phyloP scores from a whole-genome alignment of 2,329 filamentous ascomycete genomes.

The Tolypocladium sp. region DNA sequence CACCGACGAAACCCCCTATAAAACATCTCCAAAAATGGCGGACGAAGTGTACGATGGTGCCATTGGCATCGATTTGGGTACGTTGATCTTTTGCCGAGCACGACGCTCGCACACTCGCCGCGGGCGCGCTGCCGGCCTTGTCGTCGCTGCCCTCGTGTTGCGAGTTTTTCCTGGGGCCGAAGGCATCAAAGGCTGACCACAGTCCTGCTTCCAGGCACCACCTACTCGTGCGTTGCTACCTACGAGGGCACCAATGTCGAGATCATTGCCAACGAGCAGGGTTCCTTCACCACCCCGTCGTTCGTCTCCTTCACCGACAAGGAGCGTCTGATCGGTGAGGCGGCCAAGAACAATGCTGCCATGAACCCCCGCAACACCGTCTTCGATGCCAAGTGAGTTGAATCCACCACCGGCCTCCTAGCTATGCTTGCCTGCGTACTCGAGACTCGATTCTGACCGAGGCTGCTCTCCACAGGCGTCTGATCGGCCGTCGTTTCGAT shows the following conservation, averaged over 20 bases:
- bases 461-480: constrained; percentile 56
- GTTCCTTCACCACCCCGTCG: constrained; percentile 96
- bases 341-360: constrained; percentile 99
- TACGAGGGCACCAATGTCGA: constrained; percentile 99
- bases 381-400: constrained; percentile 93
- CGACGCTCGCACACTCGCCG: neutral
- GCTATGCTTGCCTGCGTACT: neutral
- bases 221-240: constrained; percentile 99
- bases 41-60: constrained; percentile 99
- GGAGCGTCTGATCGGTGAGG: constrained; percentile 98
- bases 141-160: neutral
- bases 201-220: constrained; percentile 61
- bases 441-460: neutral
- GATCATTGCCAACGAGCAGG: constrained; percentile 99
- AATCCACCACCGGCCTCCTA: neutral
- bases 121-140: neutral
- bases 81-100: constrained; percentile 21
- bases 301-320: constrained; percentile 99
- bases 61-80: constrained; percentile 99
- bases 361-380: constrained; percentile 99
- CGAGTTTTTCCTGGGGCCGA: neutral
- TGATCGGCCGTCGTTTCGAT: constrained; percentile 92
- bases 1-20: constrained; percentile 2
- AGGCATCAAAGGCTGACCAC: constrained; percentile 8
- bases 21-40: constrained; percentile 57